These are phyloP conservation scores for Vaucheria bursata DNA, from an alignment of 352 stramenopile genomes.

Conservation along the genomic window DNA sequence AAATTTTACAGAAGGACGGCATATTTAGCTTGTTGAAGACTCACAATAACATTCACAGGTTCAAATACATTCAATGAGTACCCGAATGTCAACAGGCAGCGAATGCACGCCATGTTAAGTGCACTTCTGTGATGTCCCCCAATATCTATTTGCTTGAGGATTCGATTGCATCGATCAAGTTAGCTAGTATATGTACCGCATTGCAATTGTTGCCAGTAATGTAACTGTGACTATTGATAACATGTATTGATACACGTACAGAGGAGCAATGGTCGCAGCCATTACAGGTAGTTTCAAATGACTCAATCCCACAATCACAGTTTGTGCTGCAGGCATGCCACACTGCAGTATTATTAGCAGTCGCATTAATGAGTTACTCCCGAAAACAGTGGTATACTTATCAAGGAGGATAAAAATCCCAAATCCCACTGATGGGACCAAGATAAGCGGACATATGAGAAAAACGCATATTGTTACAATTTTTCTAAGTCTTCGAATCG, in stretches of 20 bases:
- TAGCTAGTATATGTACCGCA: no score
- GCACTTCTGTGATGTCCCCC: no score
- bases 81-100: no score
- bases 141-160: no score
- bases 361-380: neutral
- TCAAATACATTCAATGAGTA: no score
- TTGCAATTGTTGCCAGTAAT: neutral
- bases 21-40: no score
- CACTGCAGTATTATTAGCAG: constrained; percentile 11
- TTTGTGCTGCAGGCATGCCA: neutral
- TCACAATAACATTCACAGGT: no score
- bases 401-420: neutral
- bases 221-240: neutral
- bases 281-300: neutral
- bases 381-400: neutral
- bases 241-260: constrained; percentile 14
- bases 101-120: no score
- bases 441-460: neutral
- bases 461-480: no score
- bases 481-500: no score
- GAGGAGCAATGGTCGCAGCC: neutral
- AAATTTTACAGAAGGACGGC: no score
- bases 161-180: no score
- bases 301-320: neutral
- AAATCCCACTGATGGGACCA: constrained; percentile 3